Percentiles rank a stretch among this genome's conserved stretches.
phyloP scores from a whole-genome alignment of 1,139 yeast genomes.

The Keqinozyma sinolaborantium region DNA sequence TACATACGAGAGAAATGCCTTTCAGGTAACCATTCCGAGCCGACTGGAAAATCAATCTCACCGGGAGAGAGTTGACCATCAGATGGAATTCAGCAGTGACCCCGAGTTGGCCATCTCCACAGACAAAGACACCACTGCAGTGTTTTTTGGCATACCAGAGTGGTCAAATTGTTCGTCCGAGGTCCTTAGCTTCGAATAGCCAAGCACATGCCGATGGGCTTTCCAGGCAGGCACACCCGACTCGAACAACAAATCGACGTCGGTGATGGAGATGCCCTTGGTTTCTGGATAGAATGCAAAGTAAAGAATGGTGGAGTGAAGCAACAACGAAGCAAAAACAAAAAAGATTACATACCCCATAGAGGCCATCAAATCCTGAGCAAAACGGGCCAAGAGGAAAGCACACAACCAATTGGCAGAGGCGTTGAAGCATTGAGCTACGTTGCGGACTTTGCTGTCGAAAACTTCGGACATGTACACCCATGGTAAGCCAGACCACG shows the following conservation, averaged over 20 bases:
- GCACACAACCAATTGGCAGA: constrained; percentile 48
- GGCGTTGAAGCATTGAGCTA: constrained; percentile 41
- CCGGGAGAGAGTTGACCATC: too few relatives aligned
- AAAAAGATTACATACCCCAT: constrained; percentile 42
- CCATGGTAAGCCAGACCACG: constrained; percentile 48
- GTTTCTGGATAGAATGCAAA: constrained; percentile 43
- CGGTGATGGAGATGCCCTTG: constrained; percentile 40
- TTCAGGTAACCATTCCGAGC: too few relatives aligned
- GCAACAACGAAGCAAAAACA: constrained; percentile 34
- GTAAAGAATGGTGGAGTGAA: constrained; percentile 28
- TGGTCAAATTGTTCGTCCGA: too few relatives aligned
- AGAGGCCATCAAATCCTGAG: constrained; percentile 35
- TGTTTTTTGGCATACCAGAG: too few relatives aligned
- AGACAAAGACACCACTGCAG: too few relatives aligned
- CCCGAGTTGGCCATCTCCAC: too few relatives aligned
- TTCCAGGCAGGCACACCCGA: constrained; percentile 24
- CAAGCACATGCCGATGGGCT: constrained; percentile 16
- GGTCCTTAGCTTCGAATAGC: too few relatives aligned
- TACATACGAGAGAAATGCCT: too few relatives aligned
- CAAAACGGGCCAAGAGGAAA: constrained; percentile 41
- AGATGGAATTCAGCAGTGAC: too few relatives aligned
- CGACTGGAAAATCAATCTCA: too few relatives aligned
- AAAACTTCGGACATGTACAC: constrained; percentile 44
- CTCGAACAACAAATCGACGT: constrained; percentile 37
- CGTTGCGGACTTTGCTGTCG: constrained; percentile 38